Evolutionary conservation across 2,329 filamentous ascomycete species (phyloP), one percentile per base, ranked within the genome.

Genomic region (Nannizziopsis arthrosporioides): DNA sequence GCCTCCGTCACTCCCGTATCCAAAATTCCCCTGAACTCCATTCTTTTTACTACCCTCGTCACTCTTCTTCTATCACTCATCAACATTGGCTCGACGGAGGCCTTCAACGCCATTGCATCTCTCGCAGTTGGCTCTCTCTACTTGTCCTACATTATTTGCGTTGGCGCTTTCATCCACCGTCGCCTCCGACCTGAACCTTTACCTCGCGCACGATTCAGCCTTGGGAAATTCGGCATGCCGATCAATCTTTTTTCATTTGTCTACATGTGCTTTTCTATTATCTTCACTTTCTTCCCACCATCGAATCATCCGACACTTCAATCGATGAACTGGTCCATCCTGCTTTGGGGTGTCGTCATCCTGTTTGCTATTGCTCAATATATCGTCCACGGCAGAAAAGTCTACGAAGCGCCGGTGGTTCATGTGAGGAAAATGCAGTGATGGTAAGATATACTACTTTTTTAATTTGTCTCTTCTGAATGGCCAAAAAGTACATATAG

Each of bases 241-340:
- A 49, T 68, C 22, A 69, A 69, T 51, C 42, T 65, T 5, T 61
- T 63, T 42, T 60, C 66, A 1, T 50, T 68, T 38, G 15, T 57
- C 4, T 69, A 63, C 50, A 59, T 59, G n/a, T 42, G 55, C 30
- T 62, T 58, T 40, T 54, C 61, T 5, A 56, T 59, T 41, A 50
- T 66, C 14, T 63, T 62, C 55, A 51, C 63, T 15, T 61, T 60
- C 12, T 68, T 67, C 46, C 64, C 64, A 0, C 56, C 59, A 0
- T 47, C 52, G 1, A 48, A 61, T 1, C 58, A 62, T 2, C 61
- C 66, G 18, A 64, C 61, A 0, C 58, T 54, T 1, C 50, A 54
- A 35, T 64, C 62, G 38, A 68, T 68, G 64, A 68, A 68, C 42
- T 68, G 65, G 51, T 61, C 63, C 0, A 53, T 57, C 2, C 61